Conservation (phyloP, 768 basidiomycete species). For the Royoungia palumana region DNA sequence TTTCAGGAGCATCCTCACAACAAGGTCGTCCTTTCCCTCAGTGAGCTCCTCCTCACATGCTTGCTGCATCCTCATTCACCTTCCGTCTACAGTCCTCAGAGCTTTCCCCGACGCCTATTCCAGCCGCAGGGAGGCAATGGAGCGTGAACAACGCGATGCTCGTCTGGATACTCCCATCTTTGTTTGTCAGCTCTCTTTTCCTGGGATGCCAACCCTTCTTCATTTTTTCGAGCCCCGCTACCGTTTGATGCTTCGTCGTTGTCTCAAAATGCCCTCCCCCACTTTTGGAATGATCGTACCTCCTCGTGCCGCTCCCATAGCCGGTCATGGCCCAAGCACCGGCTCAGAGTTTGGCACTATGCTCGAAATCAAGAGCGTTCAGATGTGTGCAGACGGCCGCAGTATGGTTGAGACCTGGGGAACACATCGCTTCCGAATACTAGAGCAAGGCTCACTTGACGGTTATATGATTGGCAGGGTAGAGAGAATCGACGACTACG, state of each 20-base stretch:
- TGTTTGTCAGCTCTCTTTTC: conserved; percentile 86
- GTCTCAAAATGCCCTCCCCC: conserved; percentile 72
- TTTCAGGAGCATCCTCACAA: conserved; percentile 82
- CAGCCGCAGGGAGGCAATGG: conserved; percentile 61
- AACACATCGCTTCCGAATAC: conserved; percentile 71
- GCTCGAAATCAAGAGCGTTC: conserved; percentile 82
- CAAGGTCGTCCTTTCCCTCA: conserved; percentile 63
- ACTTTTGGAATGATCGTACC: conserved; percentile 94
- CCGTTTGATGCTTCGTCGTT: conserved; percentile 95
- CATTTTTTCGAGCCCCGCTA: conserved; percentile 96
- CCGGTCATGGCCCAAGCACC: conserved; percentile 15
- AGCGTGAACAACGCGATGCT: conserved; percentile 73
- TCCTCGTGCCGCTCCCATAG: conserved; percentile 35
- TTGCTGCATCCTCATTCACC: conserved; percentile 3
- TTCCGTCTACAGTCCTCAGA: conserved; percentile 48
- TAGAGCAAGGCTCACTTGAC: conserved; percentile 81
- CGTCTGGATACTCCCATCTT: conserved; percentile 89
- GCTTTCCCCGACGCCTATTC: conserved; percentile 66
- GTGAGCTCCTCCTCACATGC: conserved; percentile 39
- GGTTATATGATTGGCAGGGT: conserved; percentile 87
- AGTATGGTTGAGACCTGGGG: conserved; percentile 81
- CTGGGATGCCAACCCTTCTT: conserved; percentile 82
- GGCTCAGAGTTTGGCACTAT: conserved; percentile 80
- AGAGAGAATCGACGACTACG: conserved; percentile 50
- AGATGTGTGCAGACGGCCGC: conserved; percentile 85